Conservation (phyloP, 140 eudicot genomes). For the Anethum foeniculum region DNA sequence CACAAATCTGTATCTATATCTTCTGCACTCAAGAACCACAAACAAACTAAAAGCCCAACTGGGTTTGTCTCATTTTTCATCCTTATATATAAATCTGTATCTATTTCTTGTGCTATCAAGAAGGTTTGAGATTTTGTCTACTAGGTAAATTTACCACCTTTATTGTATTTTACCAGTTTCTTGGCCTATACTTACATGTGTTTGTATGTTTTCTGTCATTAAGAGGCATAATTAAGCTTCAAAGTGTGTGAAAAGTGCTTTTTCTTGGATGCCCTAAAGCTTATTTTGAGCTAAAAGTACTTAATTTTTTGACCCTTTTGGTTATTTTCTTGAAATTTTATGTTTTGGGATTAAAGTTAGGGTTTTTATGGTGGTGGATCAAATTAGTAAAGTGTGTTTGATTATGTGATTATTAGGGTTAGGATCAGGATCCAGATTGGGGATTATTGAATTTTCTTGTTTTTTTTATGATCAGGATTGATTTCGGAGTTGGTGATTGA, state of each 20-base stretch:
- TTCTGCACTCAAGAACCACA: background rate
- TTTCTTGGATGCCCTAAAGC: constrained; percentile 6
- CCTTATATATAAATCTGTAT: background rate
- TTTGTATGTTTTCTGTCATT: background rate
- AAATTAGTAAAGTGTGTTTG: background rate
- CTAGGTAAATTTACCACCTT: constrained; percentile 7
- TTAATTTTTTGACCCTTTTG: background rate
- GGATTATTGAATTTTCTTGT: constrained; percentile 6
- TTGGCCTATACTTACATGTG: background rate
- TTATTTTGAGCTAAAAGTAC: background rate
- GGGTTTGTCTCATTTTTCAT: background rate
- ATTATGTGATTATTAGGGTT: constrained; percentile 7
- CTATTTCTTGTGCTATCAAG: background rate
- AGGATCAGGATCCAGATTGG: constrained; percentile 7
- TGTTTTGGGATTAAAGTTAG: background rate
- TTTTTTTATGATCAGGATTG: constrained; percentile 13
- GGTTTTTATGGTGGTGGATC: constrained; percentile 7
- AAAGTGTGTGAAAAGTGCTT: background rate
- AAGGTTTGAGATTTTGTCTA: background rate
- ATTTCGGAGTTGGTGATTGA: background rate
- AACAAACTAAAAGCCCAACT: background rate
- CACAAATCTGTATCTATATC: constrained; percentile 1
- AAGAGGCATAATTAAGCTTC: background rate
- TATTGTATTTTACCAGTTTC: background rate
- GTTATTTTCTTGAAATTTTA: background rate